Evolutionary conservation across 75 land plant genomes (phyloP), one percentile per base, ranked within the genome.

Genomic region (Ceratopteris richardii): DNA sequence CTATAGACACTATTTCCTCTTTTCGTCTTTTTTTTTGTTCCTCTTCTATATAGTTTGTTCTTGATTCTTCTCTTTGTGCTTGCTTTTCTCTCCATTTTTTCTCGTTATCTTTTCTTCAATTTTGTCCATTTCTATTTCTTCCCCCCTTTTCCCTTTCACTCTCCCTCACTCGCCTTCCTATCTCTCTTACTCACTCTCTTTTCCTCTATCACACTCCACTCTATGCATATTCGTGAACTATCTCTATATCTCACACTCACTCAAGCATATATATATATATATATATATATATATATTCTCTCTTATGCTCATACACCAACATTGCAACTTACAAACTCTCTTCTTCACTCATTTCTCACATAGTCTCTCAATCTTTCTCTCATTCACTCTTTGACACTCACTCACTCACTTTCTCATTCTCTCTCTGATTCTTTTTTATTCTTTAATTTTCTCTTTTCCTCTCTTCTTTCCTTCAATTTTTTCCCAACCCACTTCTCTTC

Each of bases 121-220:
- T 33, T 33, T 33, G 37, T 33, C 37, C 37, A 33, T 33, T 3
- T 33, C 9, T 33, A 33, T 33, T 4, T 4, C 37, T 4, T 33
- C 14, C 17, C 48, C 21, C 14, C 17, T 20, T 46, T 17, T 46
- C 48, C 17, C 48, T 46, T 17, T 46, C 48, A 7, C 48, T 46
- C 48, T 46, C 48, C 17, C 48, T 46, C 48, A 7, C 48, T 46
- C 48, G 5, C 48, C 17, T 46, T 17, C 17, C 48, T 46, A 5
- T 46, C 48, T 46, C 48, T 46, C 48, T 46, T 17, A 7, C 48
- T 46, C 48, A 7, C 48, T 46, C 48, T 46, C 48, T 46, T 17
- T 46, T 17, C 17, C 48, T 46, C 48, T 46, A 5, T 46, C 48
- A 9, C 42, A 9, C 42, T 40, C 42, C 9, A 40, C 42, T 9